Evolutionary conservation across 345 rosid species (phyloP), one percentile per base, ranked within the genome.

Genomic region (Anastatica hierochuntica): DNA sequence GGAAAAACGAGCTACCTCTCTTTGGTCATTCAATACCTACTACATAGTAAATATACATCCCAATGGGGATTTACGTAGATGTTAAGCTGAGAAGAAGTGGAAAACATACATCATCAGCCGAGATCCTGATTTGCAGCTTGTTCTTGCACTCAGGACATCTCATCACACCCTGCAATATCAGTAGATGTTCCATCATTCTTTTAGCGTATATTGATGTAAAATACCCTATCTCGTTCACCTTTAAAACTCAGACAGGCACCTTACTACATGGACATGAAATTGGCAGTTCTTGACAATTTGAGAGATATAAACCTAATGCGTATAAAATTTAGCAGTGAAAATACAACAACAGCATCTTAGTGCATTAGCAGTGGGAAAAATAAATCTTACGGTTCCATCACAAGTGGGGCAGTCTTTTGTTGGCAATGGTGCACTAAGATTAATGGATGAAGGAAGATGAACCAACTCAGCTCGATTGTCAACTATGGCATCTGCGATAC

Each of bases 81-180:
- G 14, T 11, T 50, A 66, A 50, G 56, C 10, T 52, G 56, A 53
- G 44, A 67, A 46, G 31, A 39, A 53, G 67, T 60, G 34, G 46
- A 11, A 58, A 63, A 74, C 94, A 76, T 62, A 90, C 97, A 82
- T 90, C 90, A 73, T 90, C 97, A 0, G 95, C 95, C 36, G 97
- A 86, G 64, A 90, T 84, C 60, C 75, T 78, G 75, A 90, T 73
- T 77, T 80, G 90, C 49, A 90, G 68, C 68, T 77, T 90, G 76
- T 77, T 49, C 72, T 86, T 86, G 85, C 97, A 90, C 77, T 84
- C 97, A 49, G 86, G 66, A 73, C 95, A 90, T 67, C 77, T 42
- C 94, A 90, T 86, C 56, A 86, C 95, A 53, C 95, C 95, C 95
- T 90, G 80, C 69, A 65, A 43, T 35, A 47, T 19, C 6, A 53